Conservation (phyloP, 805 yeast genomes). For the Schwanniomyces pseudopolymorphus region DNA sequence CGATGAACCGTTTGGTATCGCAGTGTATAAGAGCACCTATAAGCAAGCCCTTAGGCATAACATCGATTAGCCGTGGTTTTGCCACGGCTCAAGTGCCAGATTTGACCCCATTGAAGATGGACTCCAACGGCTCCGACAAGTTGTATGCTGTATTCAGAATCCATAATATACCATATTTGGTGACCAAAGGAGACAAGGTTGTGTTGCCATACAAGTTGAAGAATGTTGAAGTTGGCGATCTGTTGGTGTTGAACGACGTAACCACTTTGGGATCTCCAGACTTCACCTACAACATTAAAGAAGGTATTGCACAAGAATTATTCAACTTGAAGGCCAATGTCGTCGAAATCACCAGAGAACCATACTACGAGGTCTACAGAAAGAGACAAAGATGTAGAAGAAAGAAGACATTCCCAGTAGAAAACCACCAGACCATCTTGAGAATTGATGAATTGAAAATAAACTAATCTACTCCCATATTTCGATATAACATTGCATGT, state of each 20-base stretch:
- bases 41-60: neutral
- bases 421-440: slow-evolving; percentile 75
- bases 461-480: slow-evolving; percentile 12
- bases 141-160: slow-evolving; percentile 81
- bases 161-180: slow-evolving; percentile 81
- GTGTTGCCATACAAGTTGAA: slow-evolving; percentile 76
- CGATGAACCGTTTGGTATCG: slow-evolving; percentile 2
- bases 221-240: slow-evolving; percentile 80
- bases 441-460: slow-evolving; percentile 72
- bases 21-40: neutral
- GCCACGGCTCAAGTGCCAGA: slow-evolving; percentile 27
- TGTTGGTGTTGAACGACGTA: slow-evolving; percentile 70
- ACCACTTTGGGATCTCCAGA: slow-evolving; percentile 83
- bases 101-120: slow-evolving; percentile 62
- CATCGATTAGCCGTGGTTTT: neutral
- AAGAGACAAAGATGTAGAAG: slow-evolving; percentile 79
- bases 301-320: slow-evolving; percentile 28
- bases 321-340: slow-evolving; percentile 74
- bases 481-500: slow-evolving; percentile 2
- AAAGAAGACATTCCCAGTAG: slow-evolving; percentile 68
- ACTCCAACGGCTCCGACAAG: slow-evolving; percentile 50
- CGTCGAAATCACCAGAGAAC: slow-evolving; percentile 81
- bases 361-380: slow-evolving; percentile 55
- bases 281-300: slow-evolving; percentile 44
- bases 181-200: slow-evolving; percentile 87